Conservation (phyloP, 441 rosid species). For the Gossypium gossypioides region DNA sequence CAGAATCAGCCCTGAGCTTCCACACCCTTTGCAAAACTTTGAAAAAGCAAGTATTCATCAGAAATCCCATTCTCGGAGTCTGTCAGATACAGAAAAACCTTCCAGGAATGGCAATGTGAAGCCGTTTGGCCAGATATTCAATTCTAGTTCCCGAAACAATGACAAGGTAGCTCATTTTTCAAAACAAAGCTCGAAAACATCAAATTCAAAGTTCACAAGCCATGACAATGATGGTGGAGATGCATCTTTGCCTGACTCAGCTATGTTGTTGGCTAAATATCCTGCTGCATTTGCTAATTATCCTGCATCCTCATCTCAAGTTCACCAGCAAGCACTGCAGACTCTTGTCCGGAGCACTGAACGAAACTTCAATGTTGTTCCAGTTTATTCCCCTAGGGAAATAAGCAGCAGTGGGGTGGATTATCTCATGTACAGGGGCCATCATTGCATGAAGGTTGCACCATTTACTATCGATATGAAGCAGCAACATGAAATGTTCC, state of each 20-base stretch:
- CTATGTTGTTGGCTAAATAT: slow-evolving; percentile 56
- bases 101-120: slow-evolving; percentile 64
- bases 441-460: slow-evolving; percentile 29
- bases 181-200: slow-evolving; percentile 29
- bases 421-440: slow-evolving; percentile 32
- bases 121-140: slow-evolving; percentile 78
- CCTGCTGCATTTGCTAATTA: slow-evolving; percentile 59
- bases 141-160: slow-evolving; percentile 26
- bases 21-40: slow-evolving; percentile 21
- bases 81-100: slow-evolving; percentile 42
- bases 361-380: slow-evolving; percentile 24
- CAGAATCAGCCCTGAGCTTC: slow-evolving; percentile 33
- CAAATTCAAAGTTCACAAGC: slow-evolving; percentile 31
- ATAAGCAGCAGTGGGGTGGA: slow-evolving; percentile 33
- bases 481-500: slow-evolving; percentile 34
- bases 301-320: slow-evolving; percentile 28
- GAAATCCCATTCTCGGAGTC: slow-evolving; percentile 31
- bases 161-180: slow-evolving; percentile 28
- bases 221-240: slow-evolving; percentile 27
- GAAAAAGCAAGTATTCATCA: slow-evolving; percentile 30
- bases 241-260: slow-evolving; percentile 55
- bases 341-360: slow-evolving; percentile 26
- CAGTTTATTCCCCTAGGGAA: background rate
- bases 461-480: slow-evolving; percentile 37
- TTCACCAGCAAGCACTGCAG: slow-evolving; percentile 39